Evolutionary conservation across 371 early-diverging fungal genomes (phyloP).

Genomic region (Rhizopus stolonifer): DNA sequence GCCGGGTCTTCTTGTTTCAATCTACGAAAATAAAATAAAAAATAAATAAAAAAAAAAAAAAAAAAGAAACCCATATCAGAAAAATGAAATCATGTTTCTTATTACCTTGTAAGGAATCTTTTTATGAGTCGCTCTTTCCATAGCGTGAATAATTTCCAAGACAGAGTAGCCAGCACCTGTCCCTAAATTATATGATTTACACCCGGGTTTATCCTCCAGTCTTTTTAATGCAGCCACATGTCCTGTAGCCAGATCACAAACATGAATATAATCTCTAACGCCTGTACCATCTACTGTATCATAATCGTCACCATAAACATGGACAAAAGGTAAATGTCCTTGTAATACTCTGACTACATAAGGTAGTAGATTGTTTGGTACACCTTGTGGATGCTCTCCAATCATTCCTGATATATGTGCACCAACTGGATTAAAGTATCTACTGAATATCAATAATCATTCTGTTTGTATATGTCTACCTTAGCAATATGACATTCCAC

Average conservation of each 20-base stretch:
- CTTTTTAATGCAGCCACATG: too few relatives aligned
- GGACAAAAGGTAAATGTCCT: slow-evolving; percentile 70
- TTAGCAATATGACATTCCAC: too few relatives aligned
- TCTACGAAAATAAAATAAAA: slow-evolving; percentile 9
- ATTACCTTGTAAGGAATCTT: slow-evolving; percentile 61
- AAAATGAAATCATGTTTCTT: slow-evolving; percentile 8
- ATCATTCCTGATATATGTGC: slow-evolving; percentile 82
- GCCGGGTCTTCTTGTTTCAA: slow-evolving; percentile 72
- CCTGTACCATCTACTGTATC: too few relatives aligned
- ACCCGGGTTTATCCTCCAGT: too few relatives aligned
- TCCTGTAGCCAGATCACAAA: too few relatives aligned
- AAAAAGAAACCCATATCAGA: neutral
- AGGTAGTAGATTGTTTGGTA: slow-evolving; percentile 90
- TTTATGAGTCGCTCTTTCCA: too few relatives aligned
- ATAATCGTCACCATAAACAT: slow-evolving; percentile 79
- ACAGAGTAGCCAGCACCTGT: too few relatives aligned
- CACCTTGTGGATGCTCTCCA: too few relatives aligned
- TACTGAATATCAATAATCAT: neutral
- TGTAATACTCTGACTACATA: slow-evolving; percentile 80
- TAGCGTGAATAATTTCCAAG: too few relatives aligned
- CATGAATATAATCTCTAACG: too few relatives aligned
- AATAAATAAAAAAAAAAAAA: neutral
- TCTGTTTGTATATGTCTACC: too few relatives aligned
- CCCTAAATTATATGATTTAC: too few relatives aligned
- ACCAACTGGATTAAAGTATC: slow-evolving; percentile 92